Conservation (phyloP, 164 flowering plant genomes). For the Nymphaea thermarum region DNA sequence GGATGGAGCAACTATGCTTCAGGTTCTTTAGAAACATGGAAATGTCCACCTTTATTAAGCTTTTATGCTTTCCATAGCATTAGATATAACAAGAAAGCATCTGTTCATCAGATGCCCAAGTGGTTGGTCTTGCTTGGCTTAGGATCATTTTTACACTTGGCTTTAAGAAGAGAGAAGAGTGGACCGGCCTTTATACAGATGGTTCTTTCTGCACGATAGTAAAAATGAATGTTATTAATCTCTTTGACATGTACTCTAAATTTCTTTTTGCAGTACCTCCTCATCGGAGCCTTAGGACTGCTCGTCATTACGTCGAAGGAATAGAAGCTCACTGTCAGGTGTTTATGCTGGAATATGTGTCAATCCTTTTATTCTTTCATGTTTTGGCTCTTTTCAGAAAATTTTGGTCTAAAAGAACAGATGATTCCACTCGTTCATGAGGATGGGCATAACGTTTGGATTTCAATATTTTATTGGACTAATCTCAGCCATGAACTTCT, state of each 20-base stretch:
- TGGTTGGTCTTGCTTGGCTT: background rate
- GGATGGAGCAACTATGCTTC: background rate
- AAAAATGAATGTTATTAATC: too few species aligned
- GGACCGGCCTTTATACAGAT: too few species aligned
- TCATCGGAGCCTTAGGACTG: constrained; percentile 12
- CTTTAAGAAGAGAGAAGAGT: too few species aligned
- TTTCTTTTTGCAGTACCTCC: constrained; percentile 15
- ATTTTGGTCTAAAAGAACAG: background rate
- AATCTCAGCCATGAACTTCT: background rate
- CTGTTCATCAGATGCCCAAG: too few species aligned
- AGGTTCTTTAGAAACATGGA: background rate
- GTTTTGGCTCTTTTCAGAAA: background rate
- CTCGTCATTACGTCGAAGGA: constrained; percentile 10
- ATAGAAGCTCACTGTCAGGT: background rate
- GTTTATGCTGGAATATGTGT: background rate
- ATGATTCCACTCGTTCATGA: background rate
- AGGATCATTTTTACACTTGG: too few species aligned
- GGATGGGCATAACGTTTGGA: background rate
- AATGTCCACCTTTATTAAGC: background rate
- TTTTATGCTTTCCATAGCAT: too few species aligned
- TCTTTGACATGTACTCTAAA: too few species aligned
- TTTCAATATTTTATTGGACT: background rate
- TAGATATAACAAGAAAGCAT: too few species aligned
- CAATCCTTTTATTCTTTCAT: background rate
- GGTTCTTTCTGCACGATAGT: too few species aligned